Conservation (phyloP, 495 filamentous ascomycete species). For the Peziza echinospora region DNA sequence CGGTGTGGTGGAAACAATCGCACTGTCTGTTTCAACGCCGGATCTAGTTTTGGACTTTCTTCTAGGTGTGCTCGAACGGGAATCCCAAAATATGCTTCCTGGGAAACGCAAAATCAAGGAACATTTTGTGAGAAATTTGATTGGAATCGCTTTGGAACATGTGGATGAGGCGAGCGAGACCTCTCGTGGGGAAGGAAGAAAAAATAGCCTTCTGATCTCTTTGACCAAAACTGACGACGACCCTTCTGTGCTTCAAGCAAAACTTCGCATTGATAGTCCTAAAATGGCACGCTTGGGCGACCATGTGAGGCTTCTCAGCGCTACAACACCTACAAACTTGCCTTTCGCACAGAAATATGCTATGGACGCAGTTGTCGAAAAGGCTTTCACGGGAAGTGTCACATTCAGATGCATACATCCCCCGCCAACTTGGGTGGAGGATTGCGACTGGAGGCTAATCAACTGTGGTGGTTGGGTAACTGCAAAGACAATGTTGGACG, state of each 20-base stretch:
- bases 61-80: conserved; percentile 23
- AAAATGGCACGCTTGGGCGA: conserved; percentile 19
- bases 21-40: conserved; percentile 23
- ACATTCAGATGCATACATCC: conserved; percentile 26
- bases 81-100: conserved; percentile 21
- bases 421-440: conserved; percentile 22
- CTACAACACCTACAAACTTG: conserved; percentile 21
- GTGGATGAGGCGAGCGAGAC: conserved; percentile 25
- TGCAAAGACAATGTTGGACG: conserved; percentile 27
- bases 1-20: conserved; percentile 24
- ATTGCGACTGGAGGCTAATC: conserved; percentile 25
- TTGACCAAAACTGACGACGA: too few relatives aligned
- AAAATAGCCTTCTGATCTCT: conserved; percentile 7
- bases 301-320: conserved; percentile 25
- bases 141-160: conserved; percentile 30
- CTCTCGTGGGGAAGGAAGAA: too few relatives aligned
- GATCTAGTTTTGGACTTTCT: conserved; percentile 27
- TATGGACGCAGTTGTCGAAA: conserved; percentile 24
- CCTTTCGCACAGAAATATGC: conserved; percentile 16
- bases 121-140: conserved; percentile 22
- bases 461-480: conserved; percentile 28
- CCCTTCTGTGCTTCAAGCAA: too few relatives aligned
- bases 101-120: conserved; percentile 16
- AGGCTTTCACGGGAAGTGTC: conserved; percentile 21
- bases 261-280: too few relatives aligned